These are phyloP conservation scores for Morella rubra DNA, from an alignment of 306 rosid genomes.

Conservation along the genomic window DNA sequence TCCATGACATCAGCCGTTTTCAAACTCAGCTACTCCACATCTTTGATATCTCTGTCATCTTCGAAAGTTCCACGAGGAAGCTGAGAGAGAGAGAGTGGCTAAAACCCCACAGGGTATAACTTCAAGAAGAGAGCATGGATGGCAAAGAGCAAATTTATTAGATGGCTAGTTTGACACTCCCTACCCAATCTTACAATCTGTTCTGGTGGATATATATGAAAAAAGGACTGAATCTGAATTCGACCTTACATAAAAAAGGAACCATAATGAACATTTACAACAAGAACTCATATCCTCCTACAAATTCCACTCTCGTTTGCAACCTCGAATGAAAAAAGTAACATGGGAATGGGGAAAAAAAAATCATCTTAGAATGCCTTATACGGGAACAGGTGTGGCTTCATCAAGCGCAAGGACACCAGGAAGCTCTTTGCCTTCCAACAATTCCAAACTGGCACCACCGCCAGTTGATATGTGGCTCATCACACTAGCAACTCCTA, in stretches of 20 bases:
- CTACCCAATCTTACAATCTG: constrained; percentile 26
- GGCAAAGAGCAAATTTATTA: constrained; percentile 27
- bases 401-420: constrained; percentile 98
- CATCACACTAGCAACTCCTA: constrained; percentile 92
- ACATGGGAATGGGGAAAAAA: constrained; percentile 24
- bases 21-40: constrained; percentile 23
- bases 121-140: neutral
- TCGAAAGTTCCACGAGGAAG: constrained; percentile 2
- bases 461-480: constrained; percentile 99
- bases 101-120: no score
- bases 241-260: constrained; percentile 21
- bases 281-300: constrained; percentile 48
- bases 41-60: constrained; percentile 9
- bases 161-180: constrained; percentile 5
- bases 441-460: constrained; percentile 97
- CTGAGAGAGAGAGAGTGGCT: neutral
- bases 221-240: constrained; percentile 13
- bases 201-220: constrained; percentile 37
- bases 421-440: constrained; percentile 99
- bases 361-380: constrained; percentile 45
- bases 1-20: constrained; percentile 22
- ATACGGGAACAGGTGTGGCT: constrained; percentile 73
- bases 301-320: constrained; percentile 44
- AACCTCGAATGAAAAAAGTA: constrained; percentile 36
- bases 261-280: constrained; percentile 52